A percentile compares a stretch with the other conserved stretches of the same genome.
These are phyloP conservation scores for Kalmanozyma brasiliensis DNA, from an alignment of 1,284 basidiomycete genomes.

Conservation along the genomic window DNA sequence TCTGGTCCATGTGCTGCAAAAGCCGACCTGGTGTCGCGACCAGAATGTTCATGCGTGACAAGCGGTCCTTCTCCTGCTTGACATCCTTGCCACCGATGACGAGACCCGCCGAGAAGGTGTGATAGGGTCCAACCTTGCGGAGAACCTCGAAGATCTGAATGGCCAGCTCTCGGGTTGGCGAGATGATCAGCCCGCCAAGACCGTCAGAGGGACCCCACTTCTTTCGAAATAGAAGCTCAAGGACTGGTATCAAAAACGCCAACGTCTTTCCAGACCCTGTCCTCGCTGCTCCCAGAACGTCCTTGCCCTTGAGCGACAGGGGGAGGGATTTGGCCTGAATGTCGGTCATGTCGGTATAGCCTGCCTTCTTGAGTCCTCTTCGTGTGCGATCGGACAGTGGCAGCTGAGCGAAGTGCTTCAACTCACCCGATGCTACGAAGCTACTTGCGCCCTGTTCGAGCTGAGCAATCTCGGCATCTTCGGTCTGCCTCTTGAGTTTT, in stretches of 20 bases:
- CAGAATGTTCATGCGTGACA: constrained; percentile 94
- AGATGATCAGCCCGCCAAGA: constrained; percentile 91
- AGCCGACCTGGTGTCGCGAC: constrained; percentile 95
- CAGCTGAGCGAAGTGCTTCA: constrained; percentile 53
- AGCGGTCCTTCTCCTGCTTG: constrained; percentile 82
- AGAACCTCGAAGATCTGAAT: constrained; percentile 98
- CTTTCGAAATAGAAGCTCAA: constrained; percentile 78
- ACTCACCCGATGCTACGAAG: constrained; percentile 33
- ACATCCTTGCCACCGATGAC: constrained; percentile 97
- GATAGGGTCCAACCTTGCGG: constrained; percentile 87
- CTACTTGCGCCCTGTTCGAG: constrained; percentile 39
- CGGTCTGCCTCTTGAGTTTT: constrained; percentile 52
- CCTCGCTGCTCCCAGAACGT: constrained; percentile 78
- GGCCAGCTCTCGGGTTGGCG: constrained; percentile 92
- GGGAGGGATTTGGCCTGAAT: constrained; percentile 63
- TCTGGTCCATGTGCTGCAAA: constrained; percentile 98
- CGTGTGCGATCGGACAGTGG: constrained; percentile 59
- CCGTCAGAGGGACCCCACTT: constrained; percentile 85
- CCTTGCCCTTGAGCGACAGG: constrained; percentile 55
- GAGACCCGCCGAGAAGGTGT: constrained; percentile 91
- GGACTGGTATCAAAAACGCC: constrained; percentile 80
- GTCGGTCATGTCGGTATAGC: constrained; percentile 63
- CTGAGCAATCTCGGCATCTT: constrained; percentile 56
- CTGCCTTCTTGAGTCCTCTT: constrained; percentile 60
- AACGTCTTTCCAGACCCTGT: constrained; percentile 87